phyloP scores from a whole-genome alignment of 768 basidiomycete genomes.

The Royoungia palumana region DNA sequence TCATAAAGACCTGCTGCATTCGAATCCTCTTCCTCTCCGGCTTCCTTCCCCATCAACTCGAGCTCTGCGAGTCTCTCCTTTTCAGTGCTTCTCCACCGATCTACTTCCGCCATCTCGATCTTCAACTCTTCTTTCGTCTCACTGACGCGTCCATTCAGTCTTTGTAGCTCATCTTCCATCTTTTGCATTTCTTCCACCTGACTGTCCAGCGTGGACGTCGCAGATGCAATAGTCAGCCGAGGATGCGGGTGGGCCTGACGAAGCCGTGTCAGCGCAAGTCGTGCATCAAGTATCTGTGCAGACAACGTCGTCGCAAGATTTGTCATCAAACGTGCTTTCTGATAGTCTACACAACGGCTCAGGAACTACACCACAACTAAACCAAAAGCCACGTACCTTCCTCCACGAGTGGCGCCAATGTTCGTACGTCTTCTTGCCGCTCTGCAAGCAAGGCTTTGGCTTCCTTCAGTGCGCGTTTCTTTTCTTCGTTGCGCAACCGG shows the following conservation, averaged over 20 bases:
- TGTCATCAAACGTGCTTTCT: constrained; percentile 49
- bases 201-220: constrained; percentile 66
- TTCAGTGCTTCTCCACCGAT: constrained; percentile 59
- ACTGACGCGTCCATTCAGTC: constrained; percentile 47
- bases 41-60: constrained; percentile 47
- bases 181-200: constrained; percentile 80
- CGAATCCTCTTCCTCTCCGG: constrained; percentile 59
- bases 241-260: constrained; percentile 79
- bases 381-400: constrained; percentile 37
- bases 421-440: constrained; percentile 58
- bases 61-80: constrained; percentile 60
- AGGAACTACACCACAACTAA: neutral
- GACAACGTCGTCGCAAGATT: constrained; percentile 57
- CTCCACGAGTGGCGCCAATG: constrained; percentile 65
- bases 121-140: constrained; percentile 62
- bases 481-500: constrained; percentile 55
- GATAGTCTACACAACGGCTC: constrained; percentile 47
- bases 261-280: constrained; percentile 74
- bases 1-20: constrained; percentile 64
- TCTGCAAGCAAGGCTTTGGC: constrained; percentile 62
- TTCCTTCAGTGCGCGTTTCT: constrained; percentile 65
- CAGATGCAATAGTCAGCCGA: constrained; percentile 71
- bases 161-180: constrained; percentile 63
- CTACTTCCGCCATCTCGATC: constrained; percentile 49
- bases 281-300: constrained; percentile 79